Evolutionary conservation across 2,329 filamentous ascomycete species (phyloP).

Genomic region (Fusarium duplospermum): DNA sequence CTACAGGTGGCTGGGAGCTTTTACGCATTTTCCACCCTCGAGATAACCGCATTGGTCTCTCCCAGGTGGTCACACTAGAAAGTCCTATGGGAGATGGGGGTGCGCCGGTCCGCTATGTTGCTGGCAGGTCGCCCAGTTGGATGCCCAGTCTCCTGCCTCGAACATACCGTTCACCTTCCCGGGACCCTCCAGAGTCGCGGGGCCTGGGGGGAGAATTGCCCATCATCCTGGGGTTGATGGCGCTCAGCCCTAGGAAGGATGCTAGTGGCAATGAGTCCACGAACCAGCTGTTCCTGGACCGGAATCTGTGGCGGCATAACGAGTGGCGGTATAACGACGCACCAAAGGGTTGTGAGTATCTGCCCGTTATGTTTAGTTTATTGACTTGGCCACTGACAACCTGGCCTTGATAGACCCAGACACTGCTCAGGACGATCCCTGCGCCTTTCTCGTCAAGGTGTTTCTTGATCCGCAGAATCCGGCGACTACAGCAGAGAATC

Average conservation of each 20-base stretch:
- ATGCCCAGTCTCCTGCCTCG: slow-evolving; percentile 52
- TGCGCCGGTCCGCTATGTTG: slow-evolving; percentile 44
- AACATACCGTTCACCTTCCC: slow-evolving; percentile 41
- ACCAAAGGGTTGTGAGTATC: slow-evolving; percentile 45
- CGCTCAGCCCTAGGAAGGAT: slow-evolving; percentile 41
- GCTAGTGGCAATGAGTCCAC: background rate
- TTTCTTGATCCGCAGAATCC: slow-evolving; percentile 48
- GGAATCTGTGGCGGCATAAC: slow-evolving; percentile 40
- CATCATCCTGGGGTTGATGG: slow-evolving; percentile 56
- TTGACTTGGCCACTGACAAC: slow-evolving; percentile 1
- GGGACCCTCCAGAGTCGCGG: slow-evolving; percentile 30
- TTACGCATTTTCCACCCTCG: slow-evolving; percentile 46
- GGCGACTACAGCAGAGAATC: slow-evolving; percentile 23
- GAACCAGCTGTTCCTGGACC: slow-evolving; percentile 42
- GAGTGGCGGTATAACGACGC: slow-evolving; percentile 40
- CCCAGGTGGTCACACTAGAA: slow-evolving; percentile 40
- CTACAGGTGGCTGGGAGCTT: slow-evolving; percentile 38
- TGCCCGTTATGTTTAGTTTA: background rate
- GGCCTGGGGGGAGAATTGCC: slow-evolving; percentile 54
- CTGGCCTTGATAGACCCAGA: slow-evolving; percentile 34
- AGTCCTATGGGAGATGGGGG: slow-evolving; percentile 25
- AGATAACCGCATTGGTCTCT: slow-evolving; percentile 38
- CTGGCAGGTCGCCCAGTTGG: slow-evolving; percentile 51
- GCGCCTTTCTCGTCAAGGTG: slow-evolving; percentile 51
- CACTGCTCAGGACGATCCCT: slow-evolving; percentile 40